Percentiles rank a stretch among this genome's conserved stretches.
phyloP scores from a whole-genome alignment of 176 grass and related monocot species.

The Aegilops speltoides region DNA sequence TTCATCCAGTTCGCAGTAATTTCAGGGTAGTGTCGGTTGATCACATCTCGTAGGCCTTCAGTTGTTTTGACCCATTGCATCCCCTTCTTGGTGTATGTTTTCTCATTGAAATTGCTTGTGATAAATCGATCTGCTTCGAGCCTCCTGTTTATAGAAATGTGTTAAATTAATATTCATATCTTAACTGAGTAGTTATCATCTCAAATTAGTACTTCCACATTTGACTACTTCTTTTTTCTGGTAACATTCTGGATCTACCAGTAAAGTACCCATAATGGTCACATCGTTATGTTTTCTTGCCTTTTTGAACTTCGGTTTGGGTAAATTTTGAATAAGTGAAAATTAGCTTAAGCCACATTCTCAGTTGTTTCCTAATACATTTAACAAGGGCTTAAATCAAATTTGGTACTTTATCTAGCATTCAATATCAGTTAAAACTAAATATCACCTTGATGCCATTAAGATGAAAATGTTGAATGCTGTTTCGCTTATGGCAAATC shows the following conservation, averaged over 20 bases:
- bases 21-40: constrained; percentile 48
- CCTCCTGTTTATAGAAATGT: constrained; percentile 40
- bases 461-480: constrained; percentile 59
- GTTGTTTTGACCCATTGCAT: constrained; percentile 57
- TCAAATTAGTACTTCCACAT: constrained; percentile 12
- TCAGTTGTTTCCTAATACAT: constrained; percentile 19
- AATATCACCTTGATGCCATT: constrained; percentile 60
- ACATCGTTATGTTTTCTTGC: constrained; percentile 14
- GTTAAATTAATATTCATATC: constrained; percentile 32
- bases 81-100: constrained; percentile 61
- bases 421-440: constrained; percentile 33
- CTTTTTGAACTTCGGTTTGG: neutral
- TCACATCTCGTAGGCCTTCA: constrained; percentile 54
- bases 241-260: constrained; percentile 16
- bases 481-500: constrained; percentile 72
- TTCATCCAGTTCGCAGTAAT: constrained; percentile 53
- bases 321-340: constrained; percentile 8
- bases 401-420: constrained; percentile 15
- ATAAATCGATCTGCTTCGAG: constrained; percentile 67
- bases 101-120: constrained; percentile 59
- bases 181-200: constrained; percentile 21
- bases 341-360: constrained; percentile 24
- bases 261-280: constrained; percentile 21
- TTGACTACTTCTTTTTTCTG: neutral
- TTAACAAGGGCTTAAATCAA: neutral